Evolutionary conservation across 805 yeast genomes (phyloP).

Genomic region (Ogataea methylovora): DNA sequence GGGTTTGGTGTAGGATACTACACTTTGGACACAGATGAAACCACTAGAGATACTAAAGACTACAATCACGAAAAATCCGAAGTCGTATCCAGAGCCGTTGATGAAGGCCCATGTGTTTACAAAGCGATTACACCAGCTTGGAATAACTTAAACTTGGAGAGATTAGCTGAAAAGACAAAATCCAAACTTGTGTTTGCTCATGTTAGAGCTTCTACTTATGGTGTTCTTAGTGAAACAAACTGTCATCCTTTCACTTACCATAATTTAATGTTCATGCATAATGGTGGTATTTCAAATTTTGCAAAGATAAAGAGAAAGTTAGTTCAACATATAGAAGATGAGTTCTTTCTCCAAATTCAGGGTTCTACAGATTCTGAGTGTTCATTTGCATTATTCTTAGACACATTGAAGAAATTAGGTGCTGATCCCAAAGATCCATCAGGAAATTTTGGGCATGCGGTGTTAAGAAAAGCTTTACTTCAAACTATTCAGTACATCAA

Average conservation of each 20-base stretch:
- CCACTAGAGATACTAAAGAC: conserved; percentile 24
- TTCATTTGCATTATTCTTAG: conserved; percentile 82
- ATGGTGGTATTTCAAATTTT: conserved; percentile 82
- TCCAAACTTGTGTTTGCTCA: conserved; percentile 86
- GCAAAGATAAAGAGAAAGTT: conserved; percentile 63
- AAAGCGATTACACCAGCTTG: conserved; percentile 97
- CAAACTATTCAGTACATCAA: conserved; percentile 70
- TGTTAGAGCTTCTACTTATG: conserved; percentile 93
- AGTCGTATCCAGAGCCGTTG: conserved; percentile 2
- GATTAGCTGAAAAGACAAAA: conserved; percentile 81
- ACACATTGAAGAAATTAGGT: conserved; percentile 70
- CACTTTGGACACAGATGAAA: conserved; percentile 43
- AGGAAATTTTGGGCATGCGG: conserved; percentile 43
- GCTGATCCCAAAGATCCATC: conserved; percentile 49
- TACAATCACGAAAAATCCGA: conserved; percentile 1
- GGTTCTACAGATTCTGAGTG: conserved; percentile 97
- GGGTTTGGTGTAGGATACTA: conserved; percentile 98
- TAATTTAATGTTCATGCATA: conserved; percentile 92
- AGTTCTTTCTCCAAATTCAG: conserved; percentile 72
- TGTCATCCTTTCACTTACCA: conserved; percentile 95
- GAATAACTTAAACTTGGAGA: conserved; percentile 88
- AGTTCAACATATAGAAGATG: conserved; percentile 67
- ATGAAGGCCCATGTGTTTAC: conserved; percentile 74
- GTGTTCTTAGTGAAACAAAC: conserved; percentile 88
- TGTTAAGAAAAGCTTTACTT: conserved; percentile 60